Base-by-base conservation (phyloP, 2,329 filamentous ascomycete species). In the Fusarium clavum region DNA sequence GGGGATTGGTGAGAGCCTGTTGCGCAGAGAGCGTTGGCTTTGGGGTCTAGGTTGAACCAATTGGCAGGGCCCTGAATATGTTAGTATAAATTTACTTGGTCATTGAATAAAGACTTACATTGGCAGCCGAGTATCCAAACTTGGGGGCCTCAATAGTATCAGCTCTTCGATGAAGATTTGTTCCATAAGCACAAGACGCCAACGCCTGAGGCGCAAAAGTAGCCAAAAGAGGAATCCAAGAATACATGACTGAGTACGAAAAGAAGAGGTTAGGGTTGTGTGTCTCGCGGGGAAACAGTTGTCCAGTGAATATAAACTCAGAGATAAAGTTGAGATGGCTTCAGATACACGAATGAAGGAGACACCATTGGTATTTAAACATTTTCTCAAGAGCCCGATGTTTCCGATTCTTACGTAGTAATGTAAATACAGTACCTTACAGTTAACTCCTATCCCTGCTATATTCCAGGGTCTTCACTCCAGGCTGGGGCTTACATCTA, bases 1-100 rank as follows among this genome's bases (percentile, higher is more conserved):
- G 87, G 87, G 1, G 86, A 88, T 76, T 89, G 87, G 55, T 81
- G 77, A 16, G 70, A 80, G 38, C 87, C 86, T 4, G 74, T 77
- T 41, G 81, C 82, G 74, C 87, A 89, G 13, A 79, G 75, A 12
- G 75, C 73, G 75, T 87, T 87, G 25, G 67, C 67, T 18, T 79
- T 77, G 13, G 70, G 63, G 49, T 81, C 76, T 27, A 88, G 78
- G 7, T 77, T 78, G 40, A 83, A 81, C 87, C 86, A 89, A 76
- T 84, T 85, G 58, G 86, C 77, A 1, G 87, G 86, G 8, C 86
- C 86, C 41, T 78, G 34, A 4, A 1, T 29, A n/a, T 7, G 44
- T 67, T 22, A 68, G 55, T 45, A 16, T 12, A 11, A 4, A 4
- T 10, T n/a, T 14, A 18, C 11, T 14, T 16, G 2, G 2, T 10